Evolutionary conservation across 139 green algal species (phyloP), one percentile per base, ranked within the genome.

Genomic region (Spirogloea muscicola): DNA sequence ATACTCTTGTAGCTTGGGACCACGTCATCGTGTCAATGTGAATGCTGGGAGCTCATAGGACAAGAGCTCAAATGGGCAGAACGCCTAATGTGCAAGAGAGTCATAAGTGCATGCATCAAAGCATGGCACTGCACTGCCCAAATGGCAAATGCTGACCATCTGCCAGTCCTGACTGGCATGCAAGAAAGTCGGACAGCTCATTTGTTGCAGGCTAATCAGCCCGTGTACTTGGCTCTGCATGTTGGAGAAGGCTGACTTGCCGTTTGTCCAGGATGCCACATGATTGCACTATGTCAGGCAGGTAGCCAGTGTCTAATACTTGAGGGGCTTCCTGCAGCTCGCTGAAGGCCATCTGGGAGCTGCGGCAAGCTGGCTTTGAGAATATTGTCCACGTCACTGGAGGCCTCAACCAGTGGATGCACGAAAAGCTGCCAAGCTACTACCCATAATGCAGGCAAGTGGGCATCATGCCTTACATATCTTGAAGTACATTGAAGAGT

Each of bases 381-480:
- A 81, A 83, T 79, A 27, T 81, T 16, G 37, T 75, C 16, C 74
- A 81, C 43, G 7, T 81, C 13, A 80, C 79, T 10, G 74, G 73
- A 3, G 74, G 74, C 5, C 73, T 84, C 49, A 81, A 61, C 72
- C 38, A 81, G 13, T 81, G 74, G 74, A 40, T 42, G 25, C 43
- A 81, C 72, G 21, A 62, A n/a, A 9, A 40, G 3, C 41, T 84
- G 6, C 74, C 74, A n/a, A n/a, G n/a, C n/a, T n/a, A n/a, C n/a
- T n/a, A n/a, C n/a, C n/a, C n/a, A n/a, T n/a, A n/a, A n/a, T n/a
- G n/a, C n/a, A n/a, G n/a, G n/a, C n/a, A n/a, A n/a, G n/a, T n/a
- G n/a, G n/a, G n/a, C n/a, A n/a, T n/a, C n/a, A n/a, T n/a, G n/a
- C n/a, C n/a, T n/a, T n/a, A n/a, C n/a, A n/a, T n/a, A n/a, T n/a